Evolutionary conservation across 768 basidiomycete genomes (phyloP), one percentile per base, ranked within the genome.

Genomic region (Pleurotus tuoliensis): DNA sequence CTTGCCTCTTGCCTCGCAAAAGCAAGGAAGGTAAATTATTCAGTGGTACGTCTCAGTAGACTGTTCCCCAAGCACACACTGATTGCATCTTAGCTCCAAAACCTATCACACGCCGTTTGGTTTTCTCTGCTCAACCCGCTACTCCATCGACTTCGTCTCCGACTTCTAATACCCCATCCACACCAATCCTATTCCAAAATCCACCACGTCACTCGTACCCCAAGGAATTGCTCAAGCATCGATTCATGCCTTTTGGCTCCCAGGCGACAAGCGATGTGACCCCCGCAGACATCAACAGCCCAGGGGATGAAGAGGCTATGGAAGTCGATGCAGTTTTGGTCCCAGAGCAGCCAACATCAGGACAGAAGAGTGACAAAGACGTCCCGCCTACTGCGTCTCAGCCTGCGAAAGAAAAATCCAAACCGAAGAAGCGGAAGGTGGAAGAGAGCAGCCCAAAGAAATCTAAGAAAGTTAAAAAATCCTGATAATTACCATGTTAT

Each of bases 1-100:
- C 84, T 3, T 87, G 85, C 66, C 69, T 92, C 2, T 67, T 91
- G 1, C 89, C 89, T 0, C 74, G 87, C 16, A 82, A 75, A 61
- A 80, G 72, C 50, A 84, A 87, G 63, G 75, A 73, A 13, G 86
- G 86, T 0, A 78, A 75, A 47, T 62, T 90, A 3, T 88, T 80
- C 62, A 67, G 74, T 48, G 83, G 89, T 87, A 61, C 43, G 72
- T 57, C 8, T 30, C 22, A 12, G 40, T 44, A 25, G 44, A 9
- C 24, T 15, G 13, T 39, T n/a, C 55, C 13, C 38, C 6, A 27
- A 37, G 11, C n/a, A 4, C 9, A 20, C 48, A 15, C 13, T 24
- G 15, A 46, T 47, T 20, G 1, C 37, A 2, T 40, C 37, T 18
- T 61, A 88, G 88, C 84, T 27, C 82, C 87, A 2, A 82, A 80